Conservation (phyloP, 2,329 filamentous ascomycete species). For the Xylaria digitata region DNA sequence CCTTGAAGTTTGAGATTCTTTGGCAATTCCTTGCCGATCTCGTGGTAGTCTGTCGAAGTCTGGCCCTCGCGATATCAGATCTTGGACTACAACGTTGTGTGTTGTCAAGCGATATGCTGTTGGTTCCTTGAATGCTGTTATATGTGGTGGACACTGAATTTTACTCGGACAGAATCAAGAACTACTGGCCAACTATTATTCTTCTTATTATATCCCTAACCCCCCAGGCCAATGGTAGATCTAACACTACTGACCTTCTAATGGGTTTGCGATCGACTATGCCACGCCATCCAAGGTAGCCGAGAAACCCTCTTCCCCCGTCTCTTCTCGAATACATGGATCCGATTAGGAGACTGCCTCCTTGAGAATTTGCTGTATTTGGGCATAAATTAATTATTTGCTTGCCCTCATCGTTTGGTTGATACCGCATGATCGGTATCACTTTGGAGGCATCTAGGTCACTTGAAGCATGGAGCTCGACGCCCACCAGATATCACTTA, state of each 20-base stretch:
- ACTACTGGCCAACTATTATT: not conserved
- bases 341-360: conserved; percentile 24
- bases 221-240: conserved; percentile 5
- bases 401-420: not conserved
- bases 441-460: conserved; percentile 9
- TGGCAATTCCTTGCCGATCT: not conserved
- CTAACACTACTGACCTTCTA: conserved; percentile 1
- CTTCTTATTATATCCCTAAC: not conserved
- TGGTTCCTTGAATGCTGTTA: not conserved
- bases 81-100: not conserved
- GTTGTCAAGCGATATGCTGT: not conserved
- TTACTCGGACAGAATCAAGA: conserved; percentile 9
- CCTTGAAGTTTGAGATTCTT: not conserved
- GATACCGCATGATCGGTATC: conserved; percentile 16
- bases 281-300: conserved; percentile 19
- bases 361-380: conserved; percentile 16
- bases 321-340: conserved; percentile 29
- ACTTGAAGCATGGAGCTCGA: conserved; percentile 40
- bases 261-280: conserved; percentile 26
- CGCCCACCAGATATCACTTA: conserved; percentile 38
- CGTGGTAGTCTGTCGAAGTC: not conserved
- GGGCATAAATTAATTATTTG: not conserved
- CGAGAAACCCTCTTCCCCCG: not conserved
- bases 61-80: not conserved
- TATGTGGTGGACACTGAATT: conserved; percentile 13